Evolutionary conservation across 2,329 filamentous ascomycete species (phyloP).

Genomic region (Metarhizium sp.): DNA sequence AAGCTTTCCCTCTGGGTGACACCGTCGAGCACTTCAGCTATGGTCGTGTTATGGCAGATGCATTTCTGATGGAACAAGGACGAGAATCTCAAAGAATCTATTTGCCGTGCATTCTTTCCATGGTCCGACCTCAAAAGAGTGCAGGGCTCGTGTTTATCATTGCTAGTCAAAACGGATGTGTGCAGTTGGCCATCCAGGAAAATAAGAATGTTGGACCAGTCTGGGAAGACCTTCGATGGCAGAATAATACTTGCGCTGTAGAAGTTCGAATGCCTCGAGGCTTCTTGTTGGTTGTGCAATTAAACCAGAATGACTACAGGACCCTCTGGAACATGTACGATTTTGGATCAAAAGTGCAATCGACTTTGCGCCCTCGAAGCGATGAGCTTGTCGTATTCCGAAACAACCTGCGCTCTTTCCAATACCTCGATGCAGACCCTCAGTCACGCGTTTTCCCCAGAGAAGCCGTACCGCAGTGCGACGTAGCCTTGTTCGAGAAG

Average conservation of each 20-base stretch:
- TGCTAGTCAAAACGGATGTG: slow-evolving; percentile 67
- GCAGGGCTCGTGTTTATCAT: slow-evolving; percentile 64
- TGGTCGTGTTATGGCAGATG: slow-evolving; percentile 65
- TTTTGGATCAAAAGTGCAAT: slow-evolving; percentile 68
- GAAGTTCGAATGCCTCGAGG: slow-evolving; percentile 65
- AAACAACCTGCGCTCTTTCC: slow-evolving; percentile 61
- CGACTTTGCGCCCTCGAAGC: slow-evolving; percentile 55
- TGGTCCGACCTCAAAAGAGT: slow-evolving; percentile 60
- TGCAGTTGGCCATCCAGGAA: slow-evolving; percentile 65
- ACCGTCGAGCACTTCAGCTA: slow-evolving; percentile 67
- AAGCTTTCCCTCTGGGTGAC: slow-evolving; percentile 70
- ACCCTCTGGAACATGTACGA: slow-evolving; percentile 77
- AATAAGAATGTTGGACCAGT: slow-evolving; percentile 59
- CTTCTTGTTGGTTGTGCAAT: slow-evolving; percentile 62
- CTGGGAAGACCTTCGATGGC: slow-evolving; percentile 80
- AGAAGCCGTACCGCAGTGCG: slow-evolving; percentile 62
- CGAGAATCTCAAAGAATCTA: slow-evolving; percentile 56
- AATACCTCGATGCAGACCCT: slow-evolving; percentile 69
- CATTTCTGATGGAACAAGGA: slow-evolving; percentile 64
- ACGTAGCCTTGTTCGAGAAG: slow-evolving; percentile 67
- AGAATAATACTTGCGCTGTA: slow-evolving; percentile 54
- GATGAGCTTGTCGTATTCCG: slow-evolving; percentile 66
- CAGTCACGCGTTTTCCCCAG: slow-evolving; percentile 64
- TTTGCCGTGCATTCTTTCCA: slow-evolving; percentile 67
- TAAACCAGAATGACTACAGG: slow-evolving; percentile 68